Conservation (phyloP, 176 grass and related monocot species). For the Aegilops speltoides region DNA sequence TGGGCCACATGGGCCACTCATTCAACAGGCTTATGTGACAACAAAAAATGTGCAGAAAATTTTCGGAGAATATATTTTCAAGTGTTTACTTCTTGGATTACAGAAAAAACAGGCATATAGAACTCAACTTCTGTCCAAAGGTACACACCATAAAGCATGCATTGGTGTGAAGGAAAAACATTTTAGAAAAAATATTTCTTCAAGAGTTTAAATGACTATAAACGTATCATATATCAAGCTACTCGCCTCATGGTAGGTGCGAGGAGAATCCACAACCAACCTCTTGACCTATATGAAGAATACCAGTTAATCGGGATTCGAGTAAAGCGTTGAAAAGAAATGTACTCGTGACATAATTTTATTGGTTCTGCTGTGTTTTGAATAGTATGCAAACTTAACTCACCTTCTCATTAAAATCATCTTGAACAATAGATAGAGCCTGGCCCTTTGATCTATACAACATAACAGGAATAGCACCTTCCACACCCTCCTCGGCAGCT, state of each 20-base stretch:
- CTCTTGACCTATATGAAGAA: conserved; percentile 65
- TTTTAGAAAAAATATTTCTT: conserved; percentile 25
- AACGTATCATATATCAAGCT: not conserved
- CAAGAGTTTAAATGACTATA: conserved; percentile 9
- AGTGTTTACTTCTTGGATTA: not conserved
- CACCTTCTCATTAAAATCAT: conserved; percentile 99
- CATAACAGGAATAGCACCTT: conserved; percentile 84
- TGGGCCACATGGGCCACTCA: too few species aligned
- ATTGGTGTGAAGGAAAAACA: not conserved
- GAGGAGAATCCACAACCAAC: conserved; percentile 94
- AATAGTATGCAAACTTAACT: conserved; percentile 26
- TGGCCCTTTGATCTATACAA: conserved; percentile 80
- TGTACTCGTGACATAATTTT: conserved; percentile 4
- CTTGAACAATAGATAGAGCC: conserved; percentile 85
- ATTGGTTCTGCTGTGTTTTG: conserved; percentile 1
- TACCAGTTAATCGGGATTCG: conserved; percentile 17
- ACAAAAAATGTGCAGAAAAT: conserved; percentile 15
- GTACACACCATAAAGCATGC: not conserved
- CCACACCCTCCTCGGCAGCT: conserved; percentile 74
- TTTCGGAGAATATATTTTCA: conserved; percentile 12
- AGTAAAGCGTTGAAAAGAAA: conserved; percentile 34
- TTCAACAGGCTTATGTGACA: not conserved
- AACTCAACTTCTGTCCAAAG: conserved; percentile 9
- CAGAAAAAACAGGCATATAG: conserved; percentile 6
- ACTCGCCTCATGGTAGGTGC: conserved; percentile 78